Percentiles rank a stretch among this genome's conserved stretches.
phyloP scores from a whole-genome alignment of 2,329 filamentous ascomycete species.

The Trichoderma sp. region DNA sequence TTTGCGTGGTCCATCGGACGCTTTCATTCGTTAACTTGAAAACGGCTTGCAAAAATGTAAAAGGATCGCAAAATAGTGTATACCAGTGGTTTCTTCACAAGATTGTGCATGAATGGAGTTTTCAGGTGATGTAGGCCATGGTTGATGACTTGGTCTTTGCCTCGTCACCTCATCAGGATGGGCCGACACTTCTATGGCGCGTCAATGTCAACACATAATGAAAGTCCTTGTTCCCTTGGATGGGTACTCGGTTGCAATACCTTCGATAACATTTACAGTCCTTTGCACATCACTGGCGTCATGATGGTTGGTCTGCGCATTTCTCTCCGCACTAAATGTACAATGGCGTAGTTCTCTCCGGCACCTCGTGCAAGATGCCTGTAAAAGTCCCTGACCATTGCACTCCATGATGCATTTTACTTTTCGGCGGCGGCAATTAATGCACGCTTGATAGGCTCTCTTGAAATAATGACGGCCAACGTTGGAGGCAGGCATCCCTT shows the following conservation, averaged over 20 bases:
- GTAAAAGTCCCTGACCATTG: neutral
- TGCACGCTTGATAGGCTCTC: neutral
- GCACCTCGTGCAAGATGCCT: neutral
- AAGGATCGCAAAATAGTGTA: neutral
- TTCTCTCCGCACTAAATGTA: neutral
- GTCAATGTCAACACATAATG: neutral
- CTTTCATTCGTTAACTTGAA: neutral
- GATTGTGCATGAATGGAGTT: neutral
- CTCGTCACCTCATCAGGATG: neutral
- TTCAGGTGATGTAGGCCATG: neutral
- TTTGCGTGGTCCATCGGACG: neutral
- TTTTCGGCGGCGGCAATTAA: neutral
- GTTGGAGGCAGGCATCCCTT: neutral
- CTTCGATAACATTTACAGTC: neutral
- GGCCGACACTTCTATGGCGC: neutral
- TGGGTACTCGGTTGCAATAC: neutral
- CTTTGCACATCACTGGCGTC: neutral
- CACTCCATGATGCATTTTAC: neutral
- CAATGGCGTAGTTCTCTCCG: neutral
- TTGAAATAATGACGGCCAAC: neutral
- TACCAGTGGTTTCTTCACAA: neutral
- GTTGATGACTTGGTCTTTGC: neutral
- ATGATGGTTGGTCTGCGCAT: neutral
- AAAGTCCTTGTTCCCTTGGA: neutral
- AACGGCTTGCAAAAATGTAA: neutral